phyloP scores from a whole-genome alignment of 108 stramenopile genomes.

The Skeletonema marinoi region DNA sequence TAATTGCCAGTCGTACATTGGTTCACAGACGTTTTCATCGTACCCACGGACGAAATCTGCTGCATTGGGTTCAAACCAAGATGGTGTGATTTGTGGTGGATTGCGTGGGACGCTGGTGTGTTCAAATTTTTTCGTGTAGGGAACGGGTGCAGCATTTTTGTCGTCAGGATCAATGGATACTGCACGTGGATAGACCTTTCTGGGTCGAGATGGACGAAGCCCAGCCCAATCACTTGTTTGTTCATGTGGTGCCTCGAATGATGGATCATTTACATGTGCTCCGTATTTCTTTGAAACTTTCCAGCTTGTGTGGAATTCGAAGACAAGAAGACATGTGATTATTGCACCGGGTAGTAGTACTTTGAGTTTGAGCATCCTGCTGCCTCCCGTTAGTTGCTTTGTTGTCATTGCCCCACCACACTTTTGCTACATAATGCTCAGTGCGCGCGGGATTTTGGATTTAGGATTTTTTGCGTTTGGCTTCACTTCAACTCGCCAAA shows the following conservation, averaged over 20 bases:
- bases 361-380: neutral
- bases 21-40: slow-evolving; percentile 26
- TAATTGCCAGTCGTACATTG: slow-evolving; percentile 48
- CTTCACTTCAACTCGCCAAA: no score
- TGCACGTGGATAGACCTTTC: neutral
- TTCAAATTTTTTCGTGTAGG: neutral
- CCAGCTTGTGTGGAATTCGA: neutral
- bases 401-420: no score
- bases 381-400: neutral
- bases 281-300: neutral
- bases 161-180: neutral
- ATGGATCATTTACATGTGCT: neutral
- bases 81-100: neutral
- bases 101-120: neutral
- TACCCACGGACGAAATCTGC: neutral
- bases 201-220: neutral
- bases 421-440: no score
- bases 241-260: neutral
- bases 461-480: no score
- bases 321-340: neutral
- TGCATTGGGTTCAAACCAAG: slow-evolving; percentile 41
- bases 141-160: neutral
- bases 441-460: no score
- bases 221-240: neutral
- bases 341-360: neutral